phyloP scores from a whole-genome alignment of 768 basidiomycete species.

The Podaxis carcinomalis region DNA sequence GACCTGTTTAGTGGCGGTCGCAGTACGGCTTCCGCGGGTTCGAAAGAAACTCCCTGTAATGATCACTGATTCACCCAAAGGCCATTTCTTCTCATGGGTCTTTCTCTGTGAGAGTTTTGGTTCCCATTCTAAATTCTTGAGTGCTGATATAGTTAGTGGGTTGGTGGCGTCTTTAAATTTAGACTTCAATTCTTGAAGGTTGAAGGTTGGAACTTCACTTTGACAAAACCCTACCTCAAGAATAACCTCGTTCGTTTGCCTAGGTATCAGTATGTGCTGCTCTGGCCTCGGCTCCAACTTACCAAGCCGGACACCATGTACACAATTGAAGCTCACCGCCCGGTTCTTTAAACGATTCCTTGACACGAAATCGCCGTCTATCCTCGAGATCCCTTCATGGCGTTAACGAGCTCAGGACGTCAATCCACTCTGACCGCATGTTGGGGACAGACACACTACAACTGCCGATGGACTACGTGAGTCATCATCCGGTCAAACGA shows the following conservation, averaged over 20 bases:
- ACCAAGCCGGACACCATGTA: no score
- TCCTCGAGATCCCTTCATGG: no score
- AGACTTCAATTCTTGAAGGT: not conserved
- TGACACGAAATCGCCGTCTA: no score
- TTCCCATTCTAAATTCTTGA: not conserved
- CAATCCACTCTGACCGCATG: no score
- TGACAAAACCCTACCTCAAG: no score
- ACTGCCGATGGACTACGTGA: not conserved
- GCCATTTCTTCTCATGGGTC: not conserved
- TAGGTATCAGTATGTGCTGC: no score
- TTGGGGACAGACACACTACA: not conserved
- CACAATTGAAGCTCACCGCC: no score
- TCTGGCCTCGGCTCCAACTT: no score
- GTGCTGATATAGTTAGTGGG: not conserved
- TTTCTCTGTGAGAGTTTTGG: not conserved
- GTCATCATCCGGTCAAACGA: not conserved
- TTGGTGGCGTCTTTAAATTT: not conserved
- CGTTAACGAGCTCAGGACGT: no score
- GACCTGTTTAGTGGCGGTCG: not conserved
- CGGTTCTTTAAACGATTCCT: no score
- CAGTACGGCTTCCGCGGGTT: not conserved
- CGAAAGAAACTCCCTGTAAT: not conserved
- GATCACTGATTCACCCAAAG: not conserved
- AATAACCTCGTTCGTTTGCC: no score
- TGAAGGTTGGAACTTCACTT: no score